phyloP scores from a whole-genome alignment of 768 basidiomycete genomes.

The Mycena latifolia region DNA sequence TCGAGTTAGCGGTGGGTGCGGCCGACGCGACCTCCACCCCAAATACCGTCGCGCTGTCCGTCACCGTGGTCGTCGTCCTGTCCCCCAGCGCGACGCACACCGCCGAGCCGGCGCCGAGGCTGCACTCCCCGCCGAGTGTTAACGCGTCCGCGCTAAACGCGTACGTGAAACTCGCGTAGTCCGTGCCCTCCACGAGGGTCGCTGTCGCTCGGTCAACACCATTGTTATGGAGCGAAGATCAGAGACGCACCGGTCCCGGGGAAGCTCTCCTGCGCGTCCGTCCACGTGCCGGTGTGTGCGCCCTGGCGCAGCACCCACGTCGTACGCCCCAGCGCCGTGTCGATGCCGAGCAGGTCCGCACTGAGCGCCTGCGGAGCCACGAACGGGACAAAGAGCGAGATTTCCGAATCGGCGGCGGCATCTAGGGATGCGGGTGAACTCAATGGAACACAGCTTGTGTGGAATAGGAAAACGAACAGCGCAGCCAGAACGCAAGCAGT shows the following conservation, averaged over 20 bases:
- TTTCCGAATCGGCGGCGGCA: no score
- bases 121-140: no score
- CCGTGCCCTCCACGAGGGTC: conserved; percentile 57
- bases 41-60: conserved; percentile 42
- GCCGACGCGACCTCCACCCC: neutral
- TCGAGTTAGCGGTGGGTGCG: neutral
- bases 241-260: conserved; percentile 34
- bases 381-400: no score
- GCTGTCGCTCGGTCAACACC: conserved; percentile 43
- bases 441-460: no score
- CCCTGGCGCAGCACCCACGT: conserved; percentile 33
- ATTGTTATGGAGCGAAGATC: no score
- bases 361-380: no score
- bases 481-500: no score
- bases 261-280: conserved; percentile 29
- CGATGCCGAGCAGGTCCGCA: no score
- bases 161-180: conserved; percentile 53
- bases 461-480: no score
- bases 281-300: conserved; percentile 30
- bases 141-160: no score
- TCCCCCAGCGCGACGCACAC: neutral
- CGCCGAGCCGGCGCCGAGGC: no score
- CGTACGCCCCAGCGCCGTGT: conserved; percentile 24
- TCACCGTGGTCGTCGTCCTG: conserved; percentile 24
- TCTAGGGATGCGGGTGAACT: no score